Conservation (phyloP, 2,329 filamentous ascomycete species). For the Aspergillus eucalypticola region DNA sequence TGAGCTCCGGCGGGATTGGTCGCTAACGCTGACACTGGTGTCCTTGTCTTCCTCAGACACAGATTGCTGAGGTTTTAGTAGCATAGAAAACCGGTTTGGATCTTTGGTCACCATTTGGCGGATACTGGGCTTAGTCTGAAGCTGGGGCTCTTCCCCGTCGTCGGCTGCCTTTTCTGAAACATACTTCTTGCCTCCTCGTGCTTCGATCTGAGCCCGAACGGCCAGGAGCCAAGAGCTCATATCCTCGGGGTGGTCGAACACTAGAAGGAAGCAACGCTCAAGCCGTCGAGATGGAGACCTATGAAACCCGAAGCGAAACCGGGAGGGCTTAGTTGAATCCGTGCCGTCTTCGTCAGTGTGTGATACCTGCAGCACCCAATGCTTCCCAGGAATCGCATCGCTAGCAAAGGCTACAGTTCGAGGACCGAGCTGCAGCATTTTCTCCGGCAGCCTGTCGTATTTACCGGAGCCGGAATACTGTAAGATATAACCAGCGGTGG, state of each 20-base stretch:
- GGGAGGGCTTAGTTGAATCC: constrained; percentile 37
- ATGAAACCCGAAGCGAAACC: constrained; percentile 44
- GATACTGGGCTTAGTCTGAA: constrained; percentile 31
- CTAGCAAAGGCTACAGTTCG: constrained; percentile 52
- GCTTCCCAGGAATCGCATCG: constrained; percentile 52
- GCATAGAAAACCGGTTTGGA: constrained; percentile 35
- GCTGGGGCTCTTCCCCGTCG: constrained; percentile 28
- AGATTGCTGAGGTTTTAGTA: constrained; percentile 30
- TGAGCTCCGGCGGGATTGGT: constrained; percentile 32
- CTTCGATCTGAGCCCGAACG: constrained; percentile 48
- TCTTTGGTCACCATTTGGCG: constrained; percentile 39
- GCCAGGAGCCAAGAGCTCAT: constrained; percentile 49
- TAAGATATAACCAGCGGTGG: constrained; percentile 47
- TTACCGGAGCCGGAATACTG: constrained; percentile 49
- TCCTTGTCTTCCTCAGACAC: constrained; percentile 29
- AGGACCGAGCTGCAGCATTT: constrained; percentile 47
- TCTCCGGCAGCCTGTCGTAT: constrained; percentile 50
- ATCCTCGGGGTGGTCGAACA: constrained; percentile 46
- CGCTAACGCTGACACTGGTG: constrained; percentile 18
- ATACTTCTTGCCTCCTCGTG: constrained; percentile 48
- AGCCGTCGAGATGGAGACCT: constrained; percentile 35
- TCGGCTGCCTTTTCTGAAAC: constrained; percentile 39
- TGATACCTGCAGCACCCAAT: constrained; percentile 51
- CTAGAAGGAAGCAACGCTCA: constrained; percentile 45
- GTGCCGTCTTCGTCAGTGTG: constrained; percentile 36